These are phyloP conservation scores for Wilhelminamyces savonicus DNA, from an alignment of 805 yeast species.

Conservation along the genomic window DNA sequence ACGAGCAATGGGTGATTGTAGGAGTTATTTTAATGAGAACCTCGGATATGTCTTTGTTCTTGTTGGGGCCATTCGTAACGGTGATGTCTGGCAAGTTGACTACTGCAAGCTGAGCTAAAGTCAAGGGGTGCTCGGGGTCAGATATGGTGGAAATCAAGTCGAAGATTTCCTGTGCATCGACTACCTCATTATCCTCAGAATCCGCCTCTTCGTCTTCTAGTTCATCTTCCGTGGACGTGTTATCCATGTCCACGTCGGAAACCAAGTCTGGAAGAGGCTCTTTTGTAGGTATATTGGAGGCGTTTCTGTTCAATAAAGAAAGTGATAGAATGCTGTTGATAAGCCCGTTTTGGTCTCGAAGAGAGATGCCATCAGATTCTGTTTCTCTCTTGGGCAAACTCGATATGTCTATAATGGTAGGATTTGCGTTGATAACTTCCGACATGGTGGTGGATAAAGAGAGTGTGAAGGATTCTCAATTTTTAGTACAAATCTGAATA, in stretches of 20 bases:
- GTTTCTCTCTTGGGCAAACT: constrained; percentile 77
- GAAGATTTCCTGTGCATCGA: constrained; percentile 86
- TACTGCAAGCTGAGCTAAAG: constrained; percentile 90
- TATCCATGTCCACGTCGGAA: constrained; percentile 13
- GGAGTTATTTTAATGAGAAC: constrained; percentile 87
- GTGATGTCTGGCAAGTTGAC: constrained; percentile 78
- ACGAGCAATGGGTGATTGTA: constrained; percentile 94
- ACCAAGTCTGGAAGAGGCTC: constrained; percentile 22
- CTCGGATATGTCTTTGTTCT: constrained; percentile 51
- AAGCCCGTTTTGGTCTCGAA: constrained; percentile 11
- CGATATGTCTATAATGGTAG: constrained; percentile 70
- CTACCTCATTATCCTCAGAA: constrained; percentile 47
- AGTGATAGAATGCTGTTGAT: constrained; percentile 27
- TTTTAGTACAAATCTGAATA: too few relatives aligned
- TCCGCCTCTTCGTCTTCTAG: constrained; percentile 18
- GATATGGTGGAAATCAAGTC: constrained; percentile 81
- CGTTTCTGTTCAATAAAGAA: constrained; percentile 14
- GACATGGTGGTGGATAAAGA: constrained; percentile 42
- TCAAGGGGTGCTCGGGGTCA: constrained; percentile 96
- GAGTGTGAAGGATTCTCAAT: too few relatives aligned
- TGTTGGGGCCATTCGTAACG: constrained; percentile 49
- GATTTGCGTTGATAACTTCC: constrained; percentile 88
- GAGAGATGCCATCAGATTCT: too few relatives aligned
- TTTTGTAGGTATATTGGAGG: constrained; percentile 2
- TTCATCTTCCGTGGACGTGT: constrained; percentile 16